Evolutionary conservation across 2,329 filamentous ascomycete species (phyloP).

Genomic region (Ascochyta lentis): DNA sequence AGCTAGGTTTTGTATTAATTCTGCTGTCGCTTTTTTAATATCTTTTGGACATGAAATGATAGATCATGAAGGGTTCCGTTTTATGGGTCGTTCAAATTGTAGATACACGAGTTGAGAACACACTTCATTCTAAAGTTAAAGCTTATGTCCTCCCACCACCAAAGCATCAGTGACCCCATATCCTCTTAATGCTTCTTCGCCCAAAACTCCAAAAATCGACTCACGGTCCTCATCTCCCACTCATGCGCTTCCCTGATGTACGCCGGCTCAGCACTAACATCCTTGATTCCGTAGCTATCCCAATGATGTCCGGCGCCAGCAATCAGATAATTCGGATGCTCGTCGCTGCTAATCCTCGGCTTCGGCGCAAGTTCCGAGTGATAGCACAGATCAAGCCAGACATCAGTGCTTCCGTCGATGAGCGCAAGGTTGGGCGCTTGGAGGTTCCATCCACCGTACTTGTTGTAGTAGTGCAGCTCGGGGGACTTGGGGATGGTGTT

Average conservation of each 20-base stretch:
- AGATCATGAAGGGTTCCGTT: background rate
- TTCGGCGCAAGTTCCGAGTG: constrained; percentile 54
- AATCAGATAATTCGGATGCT: constrained; percentile 59
- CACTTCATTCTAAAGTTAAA: too few relatives aligned
- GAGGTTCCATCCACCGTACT: constrained; percentile 58
- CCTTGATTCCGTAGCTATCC: constrained; percentile 53
- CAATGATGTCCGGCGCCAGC: constrained; percentile 61
- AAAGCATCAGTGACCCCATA: background rate
- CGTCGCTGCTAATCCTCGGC: constrained; percentile 47
- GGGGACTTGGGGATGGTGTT: constrained; percentile 55
- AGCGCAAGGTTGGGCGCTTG: constrained; percentile 57
- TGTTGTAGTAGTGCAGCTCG: constrained; percentile 52
- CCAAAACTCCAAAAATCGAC: constrained; percentile 38
- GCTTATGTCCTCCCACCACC: background rate
- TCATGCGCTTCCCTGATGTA: constrained; percentile 60
- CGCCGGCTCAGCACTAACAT: constrained; percentile 56
- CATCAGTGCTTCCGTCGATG: constrained; percentile 61
- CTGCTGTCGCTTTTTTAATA: too few relatives aligned
- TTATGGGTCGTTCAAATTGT: too few relatives aligned
- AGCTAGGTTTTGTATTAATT: background rate
- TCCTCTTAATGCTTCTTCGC: constrained; percentile 10
- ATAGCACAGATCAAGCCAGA: constrained; percentile 61
- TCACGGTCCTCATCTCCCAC: constrained; percentile 59
- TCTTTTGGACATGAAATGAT: background rate
- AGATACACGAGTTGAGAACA: background rate